Base-by-base conservation (phyloP, 805 yeast genomes). In the Metschnikowia picachoensis region DNA sequence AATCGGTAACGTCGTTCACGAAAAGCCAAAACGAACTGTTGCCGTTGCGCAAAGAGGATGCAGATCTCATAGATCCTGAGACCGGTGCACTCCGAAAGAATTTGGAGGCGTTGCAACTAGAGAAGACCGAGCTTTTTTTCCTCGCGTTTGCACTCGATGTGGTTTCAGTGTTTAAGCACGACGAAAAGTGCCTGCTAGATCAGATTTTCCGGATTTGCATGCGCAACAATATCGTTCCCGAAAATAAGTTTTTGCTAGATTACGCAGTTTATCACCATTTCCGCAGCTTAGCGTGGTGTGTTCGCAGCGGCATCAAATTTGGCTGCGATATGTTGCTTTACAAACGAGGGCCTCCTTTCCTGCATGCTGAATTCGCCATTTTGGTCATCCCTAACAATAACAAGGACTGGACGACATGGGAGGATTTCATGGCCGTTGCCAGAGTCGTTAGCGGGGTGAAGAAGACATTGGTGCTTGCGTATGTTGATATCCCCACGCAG, bases 211-310 rank as follows among this genome's bases (percentile, higher is more conserved):
- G 47, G 38, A 48, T 35, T 51, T 70, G 63, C 52, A 60, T 61
- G 50, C 36, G 42, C 8, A 30, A 33, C 2, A 13, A 36, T 8
- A 16, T 36, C 11, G 31, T 20, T 9, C 50, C 56, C 12, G 45
- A 39, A 11, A 48, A 44, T 48, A 46, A 57, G 25, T 80, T 84
- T 50, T 56, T 85, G 2, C 51, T 74, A 2, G 73, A 77, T 39
- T 92, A 86, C 57, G 82, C 80, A 5, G 91, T 79, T 1, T 92
- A 91, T 58, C 95, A 89, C 60, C 90, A 92, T 61, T 91, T 82
- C 65, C 75, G 95, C 43, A 83, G 96, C 0, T 74, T 80, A 25
- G 97, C 97, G 0, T 94, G 98, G 97, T 92, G 97, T 70, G 94
- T 85, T 2, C 74, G 95, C 48, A 79, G 91, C 0, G 99, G 98